phyloP scores from a whole-genome alignment of 1,284 basidiomycete genomes.

The Ganoderma sp. region DNA sequence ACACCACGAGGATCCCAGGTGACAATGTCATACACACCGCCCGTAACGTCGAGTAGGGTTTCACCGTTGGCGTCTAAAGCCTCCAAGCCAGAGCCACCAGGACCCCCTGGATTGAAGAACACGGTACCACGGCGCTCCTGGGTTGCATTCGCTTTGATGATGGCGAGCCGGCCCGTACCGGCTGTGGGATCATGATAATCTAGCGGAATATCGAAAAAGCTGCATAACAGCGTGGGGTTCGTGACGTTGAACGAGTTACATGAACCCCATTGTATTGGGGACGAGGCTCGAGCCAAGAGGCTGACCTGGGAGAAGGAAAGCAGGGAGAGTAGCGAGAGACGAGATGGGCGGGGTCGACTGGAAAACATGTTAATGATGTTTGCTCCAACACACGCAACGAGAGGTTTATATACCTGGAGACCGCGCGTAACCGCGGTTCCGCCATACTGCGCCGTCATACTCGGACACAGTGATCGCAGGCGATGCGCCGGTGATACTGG shows the following conservation, averaged over 20 bases:
- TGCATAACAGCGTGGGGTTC: not conserved
- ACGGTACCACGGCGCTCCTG: conserved; percentile 8
- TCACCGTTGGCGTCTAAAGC: not conserved
- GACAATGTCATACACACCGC: conserved; percentile 22
- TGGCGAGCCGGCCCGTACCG: conserved; percentile 3
- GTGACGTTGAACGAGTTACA: conserved; percentile 1
- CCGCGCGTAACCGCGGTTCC: not conserved
- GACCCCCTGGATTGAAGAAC: conserved; percentile 30
- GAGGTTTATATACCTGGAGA: not conserved
- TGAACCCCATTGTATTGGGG: not conserved
- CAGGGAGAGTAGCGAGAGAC: not conserved
- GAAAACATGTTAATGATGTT: not conserved
- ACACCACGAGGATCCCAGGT: conserved; percentile 27
- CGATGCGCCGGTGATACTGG: not conserved
- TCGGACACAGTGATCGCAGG: not conserved
- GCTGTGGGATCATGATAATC: conserved; percentile 1
- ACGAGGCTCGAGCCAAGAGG: not conserved
- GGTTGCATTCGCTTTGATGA: conserved; percentile 7
- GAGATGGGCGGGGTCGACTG: not conserved
- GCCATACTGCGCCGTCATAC: not conserved
- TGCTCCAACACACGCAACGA: not conserved
- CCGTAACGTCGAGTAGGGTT: conserved; percentile 17
- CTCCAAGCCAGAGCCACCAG: conserved; percentile 18
- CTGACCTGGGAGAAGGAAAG: not conserved
- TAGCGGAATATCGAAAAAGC: conserved; percentile 11